Evolutionary conservation across 495 filamentous ascomycete genomes (phyloP), one percentile per base, ranked within the genome.

Genomic region (Daldinia loculata): DNA sequence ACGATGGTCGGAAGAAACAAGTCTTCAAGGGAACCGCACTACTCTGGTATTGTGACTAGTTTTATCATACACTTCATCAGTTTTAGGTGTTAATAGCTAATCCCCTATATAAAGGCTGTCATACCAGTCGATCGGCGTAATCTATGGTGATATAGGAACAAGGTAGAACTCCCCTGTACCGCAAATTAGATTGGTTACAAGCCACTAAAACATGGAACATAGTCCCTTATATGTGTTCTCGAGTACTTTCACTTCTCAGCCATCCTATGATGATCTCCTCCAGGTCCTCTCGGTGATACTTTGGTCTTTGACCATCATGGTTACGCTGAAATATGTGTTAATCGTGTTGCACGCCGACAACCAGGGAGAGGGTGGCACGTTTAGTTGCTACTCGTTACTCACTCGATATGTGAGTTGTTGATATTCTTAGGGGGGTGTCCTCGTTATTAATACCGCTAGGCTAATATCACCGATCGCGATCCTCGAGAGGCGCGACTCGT

Each of bases 71-170:
- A 43, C 14, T n/a, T 15, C 6, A 7, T 9, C 1, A 15, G 8
- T 56, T 26, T n/a, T 52, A 22, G 11, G 51, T 5, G 9, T 11
- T 19, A 29, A 26, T 67, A 41, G 48, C 63, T 76, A 38, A 72
- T 50, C 22, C 55, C 52, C 12, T 14, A 79, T 81, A 79, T 69
- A 1, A 74, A 76, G 74, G 74, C 82, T 92, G 34, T 84, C 90
- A 6, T 92, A 92, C 73, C 89, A 92, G 75, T 89, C 87, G 0
- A 85, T 88, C 45, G 91, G 91, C 41, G 88, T 89, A 55, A 92
- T 93, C 43, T 93, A 92, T 74, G 91, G 91, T 7, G 91, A 93
- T 66, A 93, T 92, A 67, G 91, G 91, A 39, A 92, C 91, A 12
- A 90, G 79, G 79, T 76, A 52, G 63, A 63, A 2, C 0, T 53